phyloP scores from a whole-genome alignment of 352 stramenopile species.

The Phytophthora citrophthora region DNA sequence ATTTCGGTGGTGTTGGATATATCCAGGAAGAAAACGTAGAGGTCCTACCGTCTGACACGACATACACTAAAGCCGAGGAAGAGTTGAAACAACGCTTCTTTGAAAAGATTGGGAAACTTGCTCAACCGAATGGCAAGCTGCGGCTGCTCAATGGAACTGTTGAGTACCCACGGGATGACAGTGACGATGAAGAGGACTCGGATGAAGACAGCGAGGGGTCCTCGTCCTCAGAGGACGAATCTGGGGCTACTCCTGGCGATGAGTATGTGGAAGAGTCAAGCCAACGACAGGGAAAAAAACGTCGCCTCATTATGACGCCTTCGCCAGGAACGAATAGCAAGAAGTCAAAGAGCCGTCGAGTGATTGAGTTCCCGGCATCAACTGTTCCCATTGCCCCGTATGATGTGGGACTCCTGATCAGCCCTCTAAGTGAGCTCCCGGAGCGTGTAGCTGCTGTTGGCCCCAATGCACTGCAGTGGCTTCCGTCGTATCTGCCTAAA shows the following conservation, averaged over 20 bases:
- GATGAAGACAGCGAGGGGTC: slow-evolving; percentile 35
- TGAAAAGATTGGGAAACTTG: slow-evolving; percentile 69
- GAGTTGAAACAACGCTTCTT: slow-evolving; percentile 70
- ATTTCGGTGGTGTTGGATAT: slow-evolving; percentile 48
- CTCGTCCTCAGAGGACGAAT: slow-evolving; percentile 40
- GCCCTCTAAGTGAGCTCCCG: slow-evolving; percentile 71
- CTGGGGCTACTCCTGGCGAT: slow-evolving; percentile 25
- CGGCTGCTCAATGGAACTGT: slow-evolving; percentile 34
- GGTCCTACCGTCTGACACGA: slow-evolving; percentile 57
- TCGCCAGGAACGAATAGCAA: slow-evolving; percentile 40
- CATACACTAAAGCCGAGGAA: slow-evolving; percentile 60
- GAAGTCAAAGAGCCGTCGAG: slow-evolving; percentile 49
- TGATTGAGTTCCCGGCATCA: slow-evolving; percentile 77
- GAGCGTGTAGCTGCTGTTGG: slow-evolving; percentile 73
- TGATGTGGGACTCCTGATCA: slow-evolving; percentile 69
- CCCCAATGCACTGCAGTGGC: slow-evolving; percentile 72
- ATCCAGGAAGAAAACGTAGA: slow-evolving; percentile 68
- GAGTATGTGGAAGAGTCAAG: slow-evolving; percentile 15
- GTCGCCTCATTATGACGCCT: slow-evolving; percentile 63
- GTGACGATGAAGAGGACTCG: slow-evolving; percentile 45
- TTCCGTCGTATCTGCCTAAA: slow-evolving; percentile 69
- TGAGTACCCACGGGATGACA: slow-evolving; percentile 29
- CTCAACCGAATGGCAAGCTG: slow-evolving; percentile 56
- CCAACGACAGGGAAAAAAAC: slow-evolving; percentile 55
- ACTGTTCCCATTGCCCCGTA: slow-evolving; percentile 71